These are phyloP conservation scores for Vitis hybrid DNA, from an alignment of 177 flowering plant species.

Conservation along the genomic window DNA sequence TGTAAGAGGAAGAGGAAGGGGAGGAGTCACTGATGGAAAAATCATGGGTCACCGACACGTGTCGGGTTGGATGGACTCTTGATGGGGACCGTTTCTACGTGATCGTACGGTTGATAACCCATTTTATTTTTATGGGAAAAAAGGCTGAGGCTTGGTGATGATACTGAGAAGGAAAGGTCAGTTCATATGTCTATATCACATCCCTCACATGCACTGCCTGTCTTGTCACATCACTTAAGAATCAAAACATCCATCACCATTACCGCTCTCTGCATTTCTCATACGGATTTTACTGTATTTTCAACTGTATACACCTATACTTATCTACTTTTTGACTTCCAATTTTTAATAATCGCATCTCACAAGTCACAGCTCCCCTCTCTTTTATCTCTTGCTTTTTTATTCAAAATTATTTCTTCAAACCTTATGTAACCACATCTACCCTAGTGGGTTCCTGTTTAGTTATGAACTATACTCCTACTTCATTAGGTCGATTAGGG, in stretches of 20 bases:
- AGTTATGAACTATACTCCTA: no score
- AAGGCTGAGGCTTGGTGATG: neutral
- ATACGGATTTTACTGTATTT: neutral
- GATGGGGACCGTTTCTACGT: slow-evolving; percentile 1
- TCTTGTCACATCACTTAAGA: slow-evolving; percentile 28
- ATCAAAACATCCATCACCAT: neutral
- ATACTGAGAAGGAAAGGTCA: slow-evolving; percentile 24
- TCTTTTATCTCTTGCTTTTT: no score
- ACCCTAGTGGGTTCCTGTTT: no score
- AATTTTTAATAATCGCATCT: no score
- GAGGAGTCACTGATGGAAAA: neutral
- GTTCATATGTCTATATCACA: slow-evolving; percentile 22
- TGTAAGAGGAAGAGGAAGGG: neutral
- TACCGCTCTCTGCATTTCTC: neutral
- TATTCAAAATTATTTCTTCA: no score
- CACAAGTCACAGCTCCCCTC: no score
- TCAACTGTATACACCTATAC: neutral
- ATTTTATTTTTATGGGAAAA: slow-evolving; percentile 4
- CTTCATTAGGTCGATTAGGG: no score
- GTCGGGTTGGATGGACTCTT: neutral
- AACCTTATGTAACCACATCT: no score
- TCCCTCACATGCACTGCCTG: slow-evolving; percentile 26
- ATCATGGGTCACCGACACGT: slow-evolving; percentile 13
- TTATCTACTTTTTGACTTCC: no score
- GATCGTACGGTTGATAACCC: slow-evolving; percentile 15